phyloP scores from a whole-genome alignment of 148 eudicot genomes.

The Nepenthes gracilis region DNA sequence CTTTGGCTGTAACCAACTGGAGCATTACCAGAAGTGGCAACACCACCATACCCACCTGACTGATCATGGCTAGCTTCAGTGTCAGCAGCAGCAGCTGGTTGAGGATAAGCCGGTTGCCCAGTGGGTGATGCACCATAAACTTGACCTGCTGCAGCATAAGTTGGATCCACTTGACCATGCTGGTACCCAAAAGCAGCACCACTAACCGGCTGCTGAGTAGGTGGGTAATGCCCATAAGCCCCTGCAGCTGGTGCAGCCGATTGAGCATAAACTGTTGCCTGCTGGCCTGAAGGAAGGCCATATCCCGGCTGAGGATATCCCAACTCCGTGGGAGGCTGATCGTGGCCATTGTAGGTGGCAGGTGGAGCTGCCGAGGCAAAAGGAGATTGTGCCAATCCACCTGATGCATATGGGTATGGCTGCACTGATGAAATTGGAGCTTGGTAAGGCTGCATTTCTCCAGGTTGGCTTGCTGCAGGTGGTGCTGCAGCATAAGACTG shows the following conservation, averaged over 20 bases:
- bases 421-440: slow-evolving; percentile 41
- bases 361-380: slow-evolving; percentile 34
- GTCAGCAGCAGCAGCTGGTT: slow-evolving; percentile 4
- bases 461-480: slow-evolving; percentile 35
- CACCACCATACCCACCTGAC: too few species aligned
- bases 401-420: slow-evolving; percentile 41
- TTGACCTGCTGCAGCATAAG: slow-evolving; percentile 28
- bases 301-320: slow-evolving; percentile 59
- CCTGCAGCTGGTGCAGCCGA: slow-evolving; percentile 27
- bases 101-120: slow-evolving; percentile 31
- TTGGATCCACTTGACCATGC: slow-evolving; percentile 36
- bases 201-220: slow-evolving; percentile 36
- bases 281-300: slow-evolving; percentile 25
- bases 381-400: slow-evolving; percentile 36
- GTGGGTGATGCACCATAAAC: slow-evolving; percentile 25
- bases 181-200: slow-evolving; percentile 59
- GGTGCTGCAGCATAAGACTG: slow-evolving; percentile 58
- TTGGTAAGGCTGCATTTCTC: slow-evolving; percentile 48
- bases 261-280: slow-evolving; percentile 46
- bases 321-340: slow-evolving; percentile 28
- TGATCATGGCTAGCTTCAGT: too few species aligned
- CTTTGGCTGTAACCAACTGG: slow-evolving; percentile 1
- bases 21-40: too few species aligned
- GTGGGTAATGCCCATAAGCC: slow-evolving; percentile 50
- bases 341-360: slow-evolving; percentile 27